Evolutionary conservation across 345 rosid species (phyloP).

Genomic region (Acer campestre): DNA sequence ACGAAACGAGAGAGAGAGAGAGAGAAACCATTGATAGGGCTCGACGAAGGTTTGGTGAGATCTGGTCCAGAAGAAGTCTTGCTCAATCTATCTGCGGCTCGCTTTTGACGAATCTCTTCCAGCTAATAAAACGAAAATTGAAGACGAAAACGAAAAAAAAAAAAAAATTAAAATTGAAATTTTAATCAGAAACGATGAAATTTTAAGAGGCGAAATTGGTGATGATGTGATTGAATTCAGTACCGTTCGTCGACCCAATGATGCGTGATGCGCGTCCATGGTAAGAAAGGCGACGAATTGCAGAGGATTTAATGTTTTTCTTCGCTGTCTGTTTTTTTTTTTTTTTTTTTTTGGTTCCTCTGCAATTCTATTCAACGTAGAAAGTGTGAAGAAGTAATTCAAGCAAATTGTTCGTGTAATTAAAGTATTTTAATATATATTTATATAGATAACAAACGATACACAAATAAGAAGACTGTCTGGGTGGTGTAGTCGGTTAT

Average conservation of each 20-base stretch:
- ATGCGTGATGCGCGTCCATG: slow-evolving; percentile 82
- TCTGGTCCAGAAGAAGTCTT: slow-evolving; percentile 82
- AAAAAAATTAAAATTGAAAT: neutral
- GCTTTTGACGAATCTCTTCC: slow-evolving; percentile 93
- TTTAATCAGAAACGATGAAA: neutral
- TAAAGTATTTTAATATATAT: neutral
- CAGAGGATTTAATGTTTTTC: slow-evolving; percentile 6
- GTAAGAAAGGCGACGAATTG: slow-evolving; percentile 15
- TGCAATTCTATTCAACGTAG: neutral
- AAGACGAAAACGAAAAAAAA: neutral
- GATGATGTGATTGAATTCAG: slow-evolving; percentile 4
- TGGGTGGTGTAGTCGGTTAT: slow-evolving; percentile 83
- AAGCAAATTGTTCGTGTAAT: neutral
- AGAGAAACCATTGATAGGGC: slow-evolving; percentile 51
- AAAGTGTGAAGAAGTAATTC: neutral
- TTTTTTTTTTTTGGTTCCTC: slow-evolving; percentile 10
- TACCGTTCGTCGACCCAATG: slow-evolving; percentile 97
- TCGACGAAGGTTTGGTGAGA: slow-evolving; percentile 51
- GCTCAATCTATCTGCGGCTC: slow-evolving; percentile 89
- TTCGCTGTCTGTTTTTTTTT: neutral
- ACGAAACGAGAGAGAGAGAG: neutral
- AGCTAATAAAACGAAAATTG: slow-evolving; percentile 41
- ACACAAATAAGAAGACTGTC: slow-evolving; percentile 4
- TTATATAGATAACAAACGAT: too few relatives aligned
- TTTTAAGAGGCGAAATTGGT: neutral